Base-by-base conservation (phyloP, 371 early-diverging fungal species). In the Enterocytospora artemiae region DNA sequence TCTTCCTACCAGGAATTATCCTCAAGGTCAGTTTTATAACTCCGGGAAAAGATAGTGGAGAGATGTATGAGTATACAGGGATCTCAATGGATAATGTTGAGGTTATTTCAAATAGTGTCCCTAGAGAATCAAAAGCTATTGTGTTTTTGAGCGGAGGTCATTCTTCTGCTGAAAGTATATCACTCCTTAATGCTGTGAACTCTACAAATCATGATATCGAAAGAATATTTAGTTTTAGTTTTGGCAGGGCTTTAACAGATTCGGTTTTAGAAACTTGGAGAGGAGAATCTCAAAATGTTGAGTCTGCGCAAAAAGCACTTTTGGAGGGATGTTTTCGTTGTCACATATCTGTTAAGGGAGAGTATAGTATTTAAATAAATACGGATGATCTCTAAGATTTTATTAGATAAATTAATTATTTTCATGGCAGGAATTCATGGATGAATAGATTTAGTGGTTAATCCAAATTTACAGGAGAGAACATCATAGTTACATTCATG, bases 131-230 rank as follows among this genome's bases (percentile, higher is more conserved):
- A 18, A 83, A 83, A 30, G 85, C 84, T 28, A 71, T 85, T 56
- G 82, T 84, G 24, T 85, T 85, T 80, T 73, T 85, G 28, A 82
- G 82, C 63, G 85, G 85, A 39, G 85, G 85, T 32, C 84, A 85
- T 67, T 74, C 80, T 49, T 77, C 81, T 63, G 83, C 83, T 53
- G 74, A 80, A 32, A 82, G 84, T 58, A 82, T 84, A 22, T 52
- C 74, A 32, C 81, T 83, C 67, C 74, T 85, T 2, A 75, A 81
- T 65, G 81, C 70, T 52, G 65, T 74, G 12, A 82, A 83, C 76
- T 52, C 62, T 39, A 57, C 70, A 31, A 62, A 70, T 1, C 71
- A 49, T 31, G 36, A 65, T 18, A 73, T 68, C 49, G 83, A 83
- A 20, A 83, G 83, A 83, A 65, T 73, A 9, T 71, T 85, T 33